Evolutionary conservation across 306 rosid genomes (phyloP), one percentile per base, ranked within the genome.

Genomic region (Mimosa pudica): DNA sequence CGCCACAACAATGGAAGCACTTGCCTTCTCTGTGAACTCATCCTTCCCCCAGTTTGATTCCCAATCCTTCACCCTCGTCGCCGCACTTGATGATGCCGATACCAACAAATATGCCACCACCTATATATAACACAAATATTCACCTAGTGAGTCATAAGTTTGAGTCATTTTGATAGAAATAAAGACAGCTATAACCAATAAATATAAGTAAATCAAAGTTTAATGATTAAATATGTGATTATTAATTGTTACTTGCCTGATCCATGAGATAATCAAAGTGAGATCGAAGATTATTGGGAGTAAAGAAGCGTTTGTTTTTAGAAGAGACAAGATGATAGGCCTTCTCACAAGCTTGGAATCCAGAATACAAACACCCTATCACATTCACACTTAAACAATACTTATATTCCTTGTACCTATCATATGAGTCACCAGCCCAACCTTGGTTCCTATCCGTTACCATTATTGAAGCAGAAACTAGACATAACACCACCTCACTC

Each of bases 401-500:
- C 96, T 97, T 96, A 84, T 93, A 96, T 73, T 96, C 99, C 84
- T 87, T 96, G 88, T 96, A 96, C 78, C 99, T 96, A 76, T 96
- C 94, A 54, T 89, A 96, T 74, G 99, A 96, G 75, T 96, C 99
- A 52, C 99, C 99, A 38, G 94, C 92, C 99, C 99, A 96, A n/a
- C 99, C 99, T 82, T 89, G 96, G 62, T 94, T 96, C 57, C 85
- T 93, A 82, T 96, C 98, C 0, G 98, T 93, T 13, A 98, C 99
- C 99, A 96, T 93, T 47, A 96, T 93, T 32, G 99, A 87, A 82
- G 93, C 93, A 14, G 99, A 96, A 86, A 93, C 84, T 85, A 96
- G 82, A 80, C 98, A 96, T 24, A 96, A 77, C n/a, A 87, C 87
- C 74, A 90, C 70, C 77, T 96, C 99, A 75, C 92, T 80, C 54